A percentile compares a stretch with the other conserved stretches of the same genome.
phyloP scores from a whole-genome alignment of 371 early-diverging fungal species.

The Rhizopus arrhizus region DNA sequence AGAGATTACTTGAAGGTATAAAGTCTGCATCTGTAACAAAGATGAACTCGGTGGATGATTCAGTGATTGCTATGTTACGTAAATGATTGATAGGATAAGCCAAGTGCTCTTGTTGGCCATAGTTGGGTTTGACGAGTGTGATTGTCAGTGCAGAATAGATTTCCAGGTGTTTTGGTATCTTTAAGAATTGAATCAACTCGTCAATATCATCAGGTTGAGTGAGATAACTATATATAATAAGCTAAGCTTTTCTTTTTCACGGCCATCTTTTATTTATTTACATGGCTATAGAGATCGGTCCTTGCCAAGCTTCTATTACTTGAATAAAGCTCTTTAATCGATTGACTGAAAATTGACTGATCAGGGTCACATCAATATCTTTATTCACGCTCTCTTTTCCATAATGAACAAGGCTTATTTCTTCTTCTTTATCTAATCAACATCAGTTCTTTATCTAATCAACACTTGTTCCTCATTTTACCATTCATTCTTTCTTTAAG shows the following conservation, averaged over 20 bases:
- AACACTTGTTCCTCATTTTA: conserved; percentile 4
- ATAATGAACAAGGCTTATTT: conserved; percentile 6
- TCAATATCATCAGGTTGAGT: conserved; percentile 50
- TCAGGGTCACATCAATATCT: conserved; percentile 46
- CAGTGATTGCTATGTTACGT: conserved; percentile 59
- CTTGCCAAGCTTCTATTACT: conserved; percentile 54
- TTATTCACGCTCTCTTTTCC: conserved; percentile 11
- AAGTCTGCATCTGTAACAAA: conserved; percentile 71
- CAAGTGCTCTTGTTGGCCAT: conserved; percentile 32
- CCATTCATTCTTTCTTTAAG: conserved; percentile 31
- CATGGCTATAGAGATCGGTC: conserved; percentile 63
- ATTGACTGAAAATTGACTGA: conserved; percentile 66
- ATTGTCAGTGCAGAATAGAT: conserved; percentile 36
- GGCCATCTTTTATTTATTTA: conserved; percentile 22
- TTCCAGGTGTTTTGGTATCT: conserved; percentile 24
- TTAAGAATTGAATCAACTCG: conserved; percentile 50
- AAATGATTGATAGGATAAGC: conserved; percentile 69
- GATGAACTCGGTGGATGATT: conserved; percentile 52
- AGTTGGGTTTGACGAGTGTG: conserved; percentile 59
- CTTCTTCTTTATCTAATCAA: not conserved
- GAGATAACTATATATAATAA: conserved; percentile 46
- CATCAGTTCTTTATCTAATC: no score
- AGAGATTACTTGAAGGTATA: conserved; percentile 51
- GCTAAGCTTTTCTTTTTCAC: not conserved
- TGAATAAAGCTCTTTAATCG: conserved; percentile 56